Conservation (phyloP, 345 rosid genomes). For the Salix arbutifolia region DNA sequence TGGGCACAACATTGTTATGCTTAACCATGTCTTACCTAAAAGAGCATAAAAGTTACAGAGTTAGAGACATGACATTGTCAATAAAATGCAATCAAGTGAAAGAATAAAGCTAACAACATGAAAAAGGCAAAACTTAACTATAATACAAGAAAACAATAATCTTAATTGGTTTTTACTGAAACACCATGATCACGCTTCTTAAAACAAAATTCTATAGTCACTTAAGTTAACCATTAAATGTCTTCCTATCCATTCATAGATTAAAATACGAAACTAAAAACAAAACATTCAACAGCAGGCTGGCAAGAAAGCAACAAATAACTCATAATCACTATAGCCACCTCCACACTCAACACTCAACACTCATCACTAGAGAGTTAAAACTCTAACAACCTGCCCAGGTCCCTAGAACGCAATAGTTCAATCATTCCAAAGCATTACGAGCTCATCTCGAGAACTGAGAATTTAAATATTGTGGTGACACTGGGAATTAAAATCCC, state of each 20-base stretch:
- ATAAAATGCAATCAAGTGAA: not conserved
- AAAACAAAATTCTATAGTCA: not conserved
- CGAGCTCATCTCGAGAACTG: not conserved
- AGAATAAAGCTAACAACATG: not conserved
- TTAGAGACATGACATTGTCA: not conserved
- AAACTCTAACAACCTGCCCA: not conserved
- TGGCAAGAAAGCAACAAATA: not conserved
- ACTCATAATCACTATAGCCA: not conserved
- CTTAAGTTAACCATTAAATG: not conserved
- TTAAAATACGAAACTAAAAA: not conserved
- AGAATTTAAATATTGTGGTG: not conserved
- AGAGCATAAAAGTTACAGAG: not conserved
- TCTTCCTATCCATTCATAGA: not conserved
- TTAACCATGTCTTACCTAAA: slow-evolving; percentile 55
- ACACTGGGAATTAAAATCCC: not conserved
- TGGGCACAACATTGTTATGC: slow-evolving; percentile 46
- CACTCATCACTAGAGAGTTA: not conserved
- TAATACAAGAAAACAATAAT: not conserved
- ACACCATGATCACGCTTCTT: not conserved
- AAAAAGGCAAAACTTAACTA: not conserved
- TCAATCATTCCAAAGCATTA: not conserved
- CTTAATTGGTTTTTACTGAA: not conserved
- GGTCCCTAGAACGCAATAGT: not conserved
- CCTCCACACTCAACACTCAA: no score
- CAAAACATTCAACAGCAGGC: not conserved